A percentile compares a stretch with the other conserved stretches of the same genome.
Conservation (phyloP, 2,329 filamentous ascomycete species). For the Pseudomassariella vexata region DNA sequence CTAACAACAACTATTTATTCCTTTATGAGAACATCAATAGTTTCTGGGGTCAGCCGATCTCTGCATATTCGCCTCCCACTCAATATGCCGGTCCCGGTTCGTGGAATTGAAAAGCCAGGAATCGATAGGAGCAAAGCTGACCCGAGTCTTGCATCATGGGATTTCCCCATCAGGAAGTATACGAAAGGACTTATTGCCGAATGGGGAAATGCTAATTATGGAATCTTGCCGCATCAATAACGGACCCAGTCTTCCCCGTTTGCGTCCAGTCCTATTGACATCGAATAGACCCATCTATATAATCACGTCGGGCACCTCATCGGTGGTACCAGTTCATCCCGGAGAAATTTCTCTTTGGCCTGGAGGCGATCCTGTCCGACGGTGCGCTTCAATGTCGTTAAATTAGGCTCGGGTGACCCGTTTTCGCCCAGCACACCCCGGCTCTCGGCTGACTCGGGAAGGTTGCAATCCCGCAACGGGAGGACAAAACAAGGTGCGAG, state of each 20-base stretch:
- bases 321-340: background rate
- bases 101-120: too few species aligned
- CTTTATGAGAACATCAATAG: too few species aligned
- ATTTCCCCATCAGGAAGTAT: background rate
- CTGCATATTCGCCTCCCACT: too few species aligned
- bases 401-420: conserved; percentile 17
- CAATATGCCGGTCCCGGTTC: too few species aligned
- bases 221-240: background rate
- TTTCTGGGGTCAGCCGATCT: too few species aligned
- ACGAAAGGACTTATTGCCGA: background rate
- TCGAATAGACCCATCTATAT: background rate
- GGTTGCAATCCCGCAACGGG: conserved; percentile 6
- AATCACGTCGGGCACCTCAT: background rate
- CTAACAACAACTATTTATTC: too few species aligned
- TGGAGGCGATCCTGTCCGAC: background rate
- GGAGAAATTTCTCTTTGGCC: conserved; percentile 2
- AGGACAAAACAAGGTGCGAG: conserved; percentile 1
- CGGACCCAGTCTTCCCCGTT: background rate
- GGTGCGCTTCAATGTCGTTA: conserved; percentile 11
- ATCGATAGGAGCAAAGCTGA: too few species aligned
- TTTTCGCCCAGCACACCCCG: conserved; percentile 13
- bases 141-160: too few species aligned
- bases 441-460: conserved; percentile 12
- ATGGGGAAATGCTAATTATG: background rate
- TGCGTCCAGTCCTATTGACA: background rate